phyloP scores from a whole-genome alignment of 495 filamentous ascomycete genomes.

The Evansstolkia leycettana region DNA sequence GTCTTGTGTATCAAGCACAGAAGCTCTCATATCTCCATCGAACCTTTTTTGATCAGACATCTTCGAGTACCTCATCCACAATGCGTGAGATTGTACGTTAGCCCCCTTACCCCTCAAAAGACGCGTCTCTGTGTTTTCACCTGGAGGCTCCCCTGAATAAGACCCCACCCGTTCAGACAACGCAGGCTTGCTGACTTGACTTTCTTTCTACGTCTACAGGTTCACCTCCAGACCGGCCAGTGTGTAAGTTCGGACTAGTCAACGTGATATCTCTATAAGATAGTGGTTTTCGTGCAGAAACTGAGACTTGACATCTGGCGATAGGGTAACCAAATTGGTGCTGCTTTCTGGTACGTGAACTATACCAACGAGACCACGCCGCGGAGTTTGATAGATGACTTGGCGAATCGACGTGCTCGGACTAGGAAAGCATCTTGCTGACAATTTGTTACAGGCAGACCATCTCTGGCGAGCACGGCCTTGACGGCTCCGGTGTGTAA shows the following conservation, averaged over 20 bases:
- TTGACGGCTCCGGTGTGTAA: constrained; percentile 89
- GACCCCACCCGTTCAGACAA: constrained; percentile 31
- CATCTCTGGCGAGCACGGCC: constrained; percentile 98
- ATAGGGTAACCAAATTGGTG: constrained; percentile 99
- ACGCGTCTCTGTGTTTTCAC: constrained; percentile 29
- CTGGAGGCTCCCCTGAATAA: constrained; percentile 21
- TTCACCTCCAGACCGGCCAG: constrained; percentile 98
- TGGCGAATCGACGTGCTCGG: constrained; percentile 1
- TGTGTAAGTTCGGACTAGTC: constrained; percentile 49
- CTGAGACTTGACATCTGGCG: constrained; percentile 18
- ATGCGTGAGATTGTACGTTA: constrained; percentile 92
- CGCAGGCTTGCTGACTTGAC: constrained; percentile 22
- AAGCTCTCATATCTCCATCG: no score
- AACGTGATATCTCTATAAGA: constrained; percentile 4
- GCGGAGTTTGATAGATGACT: no score
- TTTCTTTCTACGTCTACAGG: constrained; percentile 43
- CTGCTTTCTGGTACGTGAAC: constrained; percentile 82
- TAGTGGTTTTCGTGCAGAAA: constrained; percentile 1
- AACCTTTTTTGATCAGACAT: constrained; percentile 10
- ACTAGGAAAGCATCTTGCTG: constrained; percentile 17
- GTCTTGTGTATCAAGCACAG: constrained; percentile 11
- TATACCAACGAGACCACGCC: no score
- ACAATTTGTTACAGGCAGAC: constrained; percentile 57
- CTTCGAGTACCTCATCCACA: constrained; percentile 42
- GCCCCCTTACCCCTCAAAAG: constrained; percentile 9